A percentile compares a stretch with the other conserved stretches of the same genome.
phyloP scores from a whole-genome alignment of 495 filamentous ascomycete species.

The Talaromyces borbonicus region DNA sequence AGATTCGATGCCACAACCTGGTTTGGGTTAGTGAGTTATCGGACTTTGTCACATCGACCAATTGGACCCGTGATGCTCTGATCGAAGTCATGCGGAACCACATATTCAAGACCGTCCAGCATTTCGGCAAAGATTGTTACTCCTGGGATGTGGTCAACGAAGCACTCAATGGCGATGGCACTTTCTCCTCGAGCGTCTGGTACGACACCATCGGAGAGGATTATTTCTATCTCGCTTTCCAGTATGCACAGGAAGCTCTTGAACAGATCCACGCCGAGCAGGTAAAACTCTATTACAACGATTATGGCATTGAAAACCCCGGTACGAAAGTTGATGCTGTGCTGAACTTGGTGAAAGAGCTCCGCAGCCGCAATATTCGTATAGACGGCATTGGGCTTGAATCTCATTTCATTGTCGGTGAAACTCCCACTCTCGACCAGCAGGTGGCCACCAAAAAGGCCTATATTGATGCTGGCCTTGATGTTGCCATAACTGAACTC shows the following conservation, averaged over 20 bases:
- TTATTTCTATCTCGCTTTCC: neutral
- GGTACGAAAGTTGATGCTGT: slow-evolving; percentile 38
- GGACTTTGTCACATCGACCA: neutral
- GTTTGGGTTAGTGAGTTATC: neutral
- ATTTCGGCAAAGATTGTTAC: neutral
- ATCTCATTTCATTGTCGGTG: neutral
- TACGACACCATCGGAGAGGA: neutral
- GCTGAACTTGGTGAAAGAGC: slow-evolving; percentile 34
- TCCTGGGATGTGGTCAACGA: neutral
- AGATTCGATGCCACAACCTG: neutral
- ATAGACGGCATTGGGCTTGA: neutral
- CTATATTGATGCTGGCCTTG: neutral
- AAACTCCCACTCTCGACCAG: neutral
- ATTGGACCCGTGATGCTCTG: neutral
- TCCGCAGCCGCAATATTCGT: slow-evolving; percentile 28
- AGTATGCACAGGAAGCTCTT: slow-evolving; percentile 8
- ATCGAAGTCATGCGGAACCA: neutral
- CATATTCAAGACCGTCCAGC: neutral
- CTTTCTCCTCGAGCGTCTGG: neutral
- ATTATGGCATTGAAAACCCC: slow-evolving; percentile 53
- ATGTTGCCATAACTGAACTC: neutral
- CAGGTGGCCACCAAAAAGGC: neutral
- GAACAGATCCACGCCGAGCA: slow-evolving; percentile 20
- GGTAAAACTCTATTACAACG: slow-evolving; percentile 61
- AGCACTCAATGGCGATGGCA: neutral